Base-by-base conservation (phyloP, 257 asterid genomes). In the Striga asiatica region DNA sequence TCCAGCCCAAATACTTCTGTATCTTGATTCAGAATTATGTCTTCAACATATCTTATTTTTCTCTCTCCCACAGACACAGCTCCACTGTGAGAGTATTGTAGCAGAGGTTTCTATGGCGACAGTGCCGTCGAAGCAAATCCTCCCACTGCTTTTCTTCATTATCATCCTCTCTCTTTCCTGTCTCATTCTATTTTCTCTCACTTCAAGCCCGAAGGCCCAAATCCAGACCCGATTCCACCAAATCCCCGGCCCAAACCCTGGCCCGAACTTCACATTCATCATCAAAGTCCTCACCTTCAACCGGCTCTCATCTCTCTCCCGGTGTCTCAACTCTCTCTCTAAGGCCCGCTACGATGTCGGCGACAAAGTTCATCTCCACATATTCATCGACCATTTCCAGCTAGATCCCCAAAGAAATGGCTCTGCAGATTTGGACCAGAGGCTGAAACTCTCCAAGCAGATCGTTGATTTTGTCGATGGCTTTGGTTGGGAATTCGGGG, bases 211-310 rank as follows among this genome's bases (percentile, higher is more conserved):
- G 49, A 69, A 13, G 14, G 6, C 73, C 58, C 69, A 20, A 65
- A 62, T 70, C 62, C 64, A 57, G 20, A 56, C 70, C 55, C 62
- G 42, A 10, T 49, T 61, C 63, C 73, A 50, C 71, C 70, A 74
- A 19, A 50, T 55, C 62, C 56, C 56, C 12, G 18, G 46, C 61
- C 52, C 55, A 23, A 50, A 64, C 45, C 47, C 74, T 14, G 55
- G 45, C 69, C 76, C 78, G 12, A 71, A 75, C 54, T 80, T 92
- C 80, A 80, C 93, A 7, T 79, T 92, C 69, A 64, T 77, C 74
- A 72, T 92, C 88, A 92, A 92, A 74, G 66, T 92, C 58, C 93
- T 92, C 67, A 79, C 98, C 0, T 92, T 59, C 83, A 76, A 84
- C 61, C 94, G 97, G 45, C 73, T 82, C 25, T 21, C 81, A 6